Percentiles rank a stretch among this genome's conserved stretches.
These are phyloP conservation scores for Candida sp. DNA, from an alignment of 1,139 yeast genomes.

Conservation along the genomic window DNA sequence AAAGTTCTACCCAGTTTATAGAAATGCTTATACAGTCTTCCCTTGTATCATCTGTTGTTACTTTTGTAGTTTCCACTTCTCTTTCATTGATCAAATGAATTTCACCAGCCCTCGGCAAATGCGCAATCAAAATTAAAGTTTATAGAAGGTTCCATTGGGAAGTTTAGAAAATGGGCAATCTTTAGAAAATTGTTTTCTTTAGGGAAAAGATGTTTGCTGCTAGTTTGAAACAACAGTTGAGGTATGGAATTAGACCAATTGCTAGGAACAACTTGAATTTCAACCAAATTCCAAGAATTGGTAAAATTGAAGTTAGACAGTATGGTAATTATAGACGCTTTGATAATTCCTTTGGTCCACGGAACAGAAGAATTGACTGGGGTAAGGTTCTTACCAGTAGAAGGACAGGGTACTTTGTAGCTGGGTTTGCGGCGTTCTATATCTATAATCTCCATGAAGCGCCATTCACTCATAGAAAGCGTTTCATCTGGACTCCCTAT, in stretches of 20 bases:
- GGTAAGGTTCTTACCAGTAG: constrained; percentile 13
- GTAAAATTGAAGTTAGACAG: constrained; percentile 1
- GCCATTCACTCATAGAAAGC: constrained; percentile 71
- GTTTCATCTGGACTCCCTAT: constrained; percentile 74
- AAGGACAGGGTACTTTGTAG: constrained; percentile 16
- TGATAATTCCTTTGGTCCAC: constrained; percentile 9
- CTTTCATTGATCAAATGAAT: too few relatives aligned
- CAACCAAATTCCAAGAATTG: background rate
- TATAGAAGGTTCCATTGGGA: too few relatives aligned
- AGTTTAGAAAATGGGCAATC: too few relatives aligned
- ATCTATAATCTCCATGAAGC: constrained; percentile 71
- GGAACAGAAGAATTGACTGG: constrained; percentile 5
- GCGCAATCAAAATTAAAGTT: background rate
- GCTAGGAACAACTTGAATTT: background rate
- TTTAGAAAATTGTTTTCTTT: background rate
- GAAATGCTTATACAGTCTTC: too few relatives aligned
- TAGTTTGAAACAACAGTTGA: background rate
- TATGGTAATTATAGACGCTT: constrained; percentile 21
- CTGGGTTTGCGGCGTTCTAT: constrained; percentile 42
- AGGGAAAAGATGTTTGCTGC: background rate
- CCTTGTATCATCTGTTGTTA: too few relatives aligned
- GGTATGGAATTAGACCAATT: background rate
- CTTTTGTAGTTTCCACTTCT: too few relatives aligned
- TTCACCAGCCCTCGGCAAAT: background rate
- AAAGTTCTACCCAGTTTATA: too few relatives aligned